Conservation (phyloP, 495 filamentous ascomycete species). For the Melanomma pulvis-pyrius region DNA sequence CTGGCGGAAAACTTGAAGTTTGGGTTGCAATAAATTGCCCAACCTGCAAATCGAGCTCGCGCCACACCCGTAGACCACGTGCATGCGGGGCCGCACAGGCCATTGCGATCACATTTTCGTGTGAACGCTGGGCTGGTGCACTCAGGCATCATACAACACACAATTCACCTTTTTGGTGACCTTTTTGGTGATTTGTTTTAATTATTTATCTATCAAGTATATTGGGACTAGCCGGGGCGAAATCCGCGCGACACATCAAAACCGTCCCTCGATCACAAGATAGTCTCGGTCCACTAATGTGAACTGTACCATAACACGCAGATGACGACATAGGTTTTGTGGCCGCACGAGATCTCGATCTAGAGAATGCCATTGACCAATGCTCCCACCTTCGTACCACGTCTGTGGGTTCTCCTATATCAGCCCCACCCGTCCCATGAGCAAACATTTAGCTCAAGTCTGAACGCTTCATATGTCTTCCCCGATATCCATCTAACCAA, state of each 20-base stretch:
- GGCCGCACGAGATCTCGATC: background rate
- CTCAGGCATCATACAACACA: background rate
- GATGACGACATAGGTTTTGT: background rate
- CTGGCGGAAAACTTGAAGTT: conserved; percentile 5
- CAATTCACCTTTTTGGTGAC: no score
- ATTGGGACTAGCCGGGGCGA: no score
- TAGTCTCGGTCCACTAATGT: background rate
- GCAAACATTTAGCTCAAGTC: no score
- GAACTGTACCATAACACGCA: background rate
- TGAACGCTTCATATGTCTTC: background rate
- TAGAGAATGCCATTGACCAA: background rate
- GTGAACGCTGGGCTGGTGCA: background rate
- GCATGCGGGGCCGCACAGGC: background rate
- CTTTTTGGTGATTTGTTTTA: no score
- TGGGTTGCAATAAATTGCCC: conserved; percentile 18
- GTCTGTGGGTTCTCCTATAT: background rate
- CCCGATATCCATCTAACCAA: background rate
- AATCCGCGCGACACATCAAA: background rate
- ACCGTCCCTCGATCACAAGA: background rate
- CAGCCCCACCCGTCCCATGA: no score
- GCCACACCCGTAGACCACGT: conserved; percentile 28
- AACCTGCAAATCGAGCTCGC: conserved; percentile 5
- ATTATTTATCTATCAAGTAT: no score
- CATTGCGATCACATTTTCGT: background rate
- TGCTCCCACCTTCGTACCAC: no score